These are phyloP conservation scores for Alternaria atra DNA, from an alignment of 2,329 filamentous ascomycete genomes.

Conservation along the genomic window DNA sequence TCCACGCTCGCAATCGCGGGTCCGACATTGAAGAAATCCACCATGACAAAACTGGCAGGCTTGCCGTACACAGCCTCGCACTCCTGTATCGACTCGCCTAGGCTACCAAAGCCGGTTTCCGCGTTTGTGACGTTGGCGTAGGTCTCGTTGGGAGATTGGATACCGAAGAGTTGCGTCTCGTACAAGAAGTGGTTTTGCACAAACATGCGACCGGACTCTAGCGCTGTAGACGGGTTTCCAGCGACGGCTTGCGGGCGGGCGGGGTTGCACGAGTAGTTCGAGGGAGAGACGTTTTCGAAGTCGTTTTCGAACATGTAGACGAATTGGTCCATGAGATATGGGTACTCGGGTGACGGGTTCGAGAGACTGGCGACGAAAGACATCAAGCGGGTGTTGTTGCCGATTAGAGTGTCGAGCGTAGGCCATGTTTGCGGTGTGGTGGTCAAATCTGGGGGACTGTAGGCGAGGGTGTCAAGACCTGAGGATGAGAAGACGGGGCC, in stretches of 20 bases:
- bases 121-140: slow-evolving; percentile 72
- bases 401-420: slow-evolving; percentile 75
- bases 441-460: slow-evolving; percentile 49
- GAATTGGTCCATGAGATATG: slow-evolving; percentile 72
- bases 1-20: slow-evolving; percentile 76
- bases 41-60: slow-evolving; percentile 76
- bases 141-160: slow-evolving; percentile 55
- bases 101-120: slow-evolving; percentile 64
- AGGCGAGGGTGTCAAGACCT: slow-evolving; percentile 70
- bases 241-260: slow-evolving; percentile 67
- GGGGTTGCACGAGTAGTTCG: slow-evolving; percentile 76
- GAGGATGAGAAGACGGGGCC: slow-evolving; percentile 57
- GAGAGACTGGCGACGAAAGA: slow-evolving; percentile 69
- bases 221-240: slow-evolving; percentile 57
- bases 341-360: slow-evolving; percentile 49
- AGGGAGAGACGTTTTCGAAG: slow-evolving; percentile 69
- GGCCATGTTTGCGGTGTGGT: slow-evolving; percentile 70
- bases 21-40: slow-evolving; percentile 81
- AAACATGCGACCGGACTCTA: slow-evolving; percentile 69
- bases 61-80: slow-evolving; percentile 69
- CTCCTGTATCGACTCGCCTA: slow-evolving; percentile 47
- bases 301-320: slow-evolving; percentile 75
- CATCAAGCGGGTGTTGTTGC: slow-evolving; percentile 70
- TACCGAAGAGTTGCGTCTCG: slow-evolving; percentile 56
- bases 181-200: slow-evolving; percentile 86